phyloP scores from a whole-genome alignment of 2,329 filamentous ascomycete genomes.

The Botryotinia globosa region DNA sequence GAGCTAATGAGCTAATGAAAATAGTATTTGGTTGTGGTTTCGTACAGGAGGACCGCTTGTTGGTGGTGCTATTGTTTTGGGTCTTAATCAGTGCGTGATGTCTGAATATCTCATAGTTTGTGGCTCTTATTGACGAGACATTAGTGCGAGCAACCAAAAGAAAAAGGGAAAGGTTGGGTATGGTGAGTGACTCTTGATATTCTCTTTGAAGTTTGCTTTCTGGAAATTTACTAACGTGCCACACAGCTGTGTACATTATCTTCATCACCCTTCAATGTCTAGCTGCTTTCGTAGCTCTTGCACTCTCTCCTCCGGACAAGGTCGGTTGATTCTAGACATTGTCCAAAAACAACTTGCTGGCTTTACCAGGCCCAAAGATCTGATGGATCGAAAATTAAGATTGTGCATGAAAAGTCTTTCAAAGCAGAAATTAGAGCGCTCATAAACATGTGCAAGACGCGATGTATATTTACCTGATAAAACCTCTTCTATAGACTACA shows the following conservation, averaged over 20 bases:
- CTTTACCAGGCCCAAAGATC: neutral
- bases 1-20: neutral
- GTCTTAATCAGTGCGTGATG: constrained; percentile 38
- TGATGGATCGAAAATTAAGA: constrained; percentile 5
- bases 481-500: neutral
- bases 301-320: constrained; percentile 46
- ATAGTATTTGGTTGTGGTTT: constrained; percentile 43
- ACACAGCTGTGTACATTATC: constrained; percentile 42
- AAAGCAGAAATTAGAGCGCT: neutral
- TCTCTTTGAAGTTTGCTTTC: too few relatives aligned
- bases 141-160: neutral
- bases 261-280: constrained; percentile 50
- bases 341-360: neutral
- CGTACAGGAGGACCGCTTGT: constrained; percentile 43
- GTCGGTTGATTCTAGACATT: constrained; percentile 28
- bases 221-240: constrained; percentile 32
- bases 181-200: constrained; percentile 25
- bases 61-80: constrained; percentile 50
- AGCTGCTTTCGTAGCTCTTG: constrained; percentile 43
- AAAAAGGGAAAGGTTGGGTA: constrained; percentile 39
- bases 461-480: neutral
- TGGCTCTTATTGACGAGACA: neutral
- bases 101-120: constrained; percentile 30
- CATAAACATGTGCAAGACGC: neutral
- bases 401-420: neutral